Evolutionary conservation across 2,329 filamentous ascomycete species (phyloP).

Genomic region (Drechslerella stenobrocha): DNA sequence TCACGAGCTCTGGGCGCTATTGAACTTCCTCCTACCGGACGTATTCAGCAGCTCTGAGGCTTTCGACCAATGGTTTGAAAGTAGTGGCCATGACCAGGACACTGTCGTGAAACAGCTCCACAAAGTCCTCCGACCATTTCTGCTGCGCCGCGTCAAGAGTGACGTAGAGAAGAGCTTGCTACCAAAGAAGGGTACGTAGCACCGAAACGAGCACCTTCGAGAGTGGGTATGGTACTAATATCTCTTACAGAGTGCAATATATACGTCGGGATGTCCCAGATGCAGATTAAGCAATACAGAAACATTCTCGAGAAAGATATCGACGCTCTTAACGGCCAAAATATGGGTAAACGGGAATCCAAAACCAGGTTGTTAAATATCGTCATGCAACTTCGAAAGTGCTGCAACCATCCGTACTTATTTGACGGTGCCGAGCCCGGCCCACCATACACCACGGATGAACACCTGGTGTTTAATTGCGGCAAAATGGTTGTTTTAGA

Average conservation of each 20-base stretch:
- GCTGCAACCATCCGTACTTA: constrained; percentile 96
- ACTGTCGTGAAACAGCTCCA: constrained; percentile 95
- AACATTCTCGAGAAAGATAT: constrained; percentile 99
- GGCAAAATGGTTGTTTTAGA: constrained; percentile 98
- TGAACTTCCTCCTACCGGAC: constrained; percentile 97
- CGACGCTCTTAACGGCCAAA: constrained; percentile 91
- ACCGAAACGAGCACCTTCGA: not conserved
- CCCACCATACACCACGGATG: constrained; percentile 95
- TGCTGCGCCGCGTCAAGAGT: constrained; percentile 92
- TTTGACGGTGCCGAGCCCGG: constrained; percentile 97
- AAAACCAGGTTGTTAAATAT: constrained; percentile 97
- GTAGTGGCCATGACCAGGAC: constrained; percentile 86
- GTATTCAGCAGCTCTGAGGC: constrained; percentile 96
- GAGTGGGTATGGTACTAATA: no score
- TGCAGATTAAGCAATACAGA: constrained; percentile 99
- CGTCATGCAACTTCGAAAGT: constrained; percentile 98
- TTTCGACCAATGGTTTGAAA: constrained; percentile 97
- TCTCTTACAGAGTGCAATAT: constrained; percentile 72
- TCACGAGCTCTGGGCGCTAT: constrained; percentile 93
- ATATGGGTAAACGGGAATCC: constrained; percentile 88
- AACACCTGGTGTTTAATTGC: constrained; percentile 88
- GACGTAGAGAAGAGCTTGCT: constrained; percentile 97
- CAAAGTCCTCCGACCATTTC: constrained; percentile 85
- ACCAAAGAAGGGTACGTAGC: constrained; percentile 75
- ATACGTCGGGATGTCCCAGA: constrained; percentile 97